Evolutionary conservation across 306 rosid genomes (phyloP), one percentile per base, ranked within the genome.

Genomic region (Cicer yamashitae): DNA sequence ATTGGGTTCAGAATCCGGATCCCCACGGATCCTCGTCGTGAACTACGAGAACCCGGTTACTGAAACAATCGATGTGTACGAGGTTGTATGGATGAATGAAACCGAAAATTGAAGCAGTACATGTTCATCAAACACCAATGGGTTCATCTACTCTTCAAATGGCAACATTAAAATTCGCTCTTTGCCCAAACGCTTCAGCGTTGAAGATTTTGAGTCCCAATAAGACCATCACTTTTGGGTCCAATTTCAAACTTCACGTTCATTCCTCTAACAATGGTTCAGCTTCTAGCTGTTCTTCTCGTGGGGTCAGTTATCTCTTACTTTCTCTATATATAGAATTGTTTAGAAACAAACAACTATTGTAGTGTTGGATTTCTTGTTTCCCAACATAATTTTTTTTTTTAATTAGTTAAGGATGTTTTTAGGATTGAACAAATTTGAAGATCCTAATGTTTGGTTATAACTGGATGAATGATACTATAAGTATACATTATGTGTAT

Each of bases 221-320:
- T 25, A 72, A 68, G 48, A 10, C 43, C 9, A 46, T 67, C 20
- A 64, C 13, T 57, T 73, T 53, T 3, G 81, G 82, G 53, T 73
- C 82, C 54, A 68, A 44, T 73, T 83, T 73, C 74, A 61, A 60
- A 71, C 8, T 83, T 54, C 80, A 48, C 50, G 88, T 85, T 18
- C 7, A 88, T 64, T 83, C 86, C 12, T 60, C 85, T 20, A 86
- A 87, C 18, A 87, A 86, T 71, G 89, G 91, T 70, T 85, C 90
- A 45, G 87, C 72, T 63, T 72, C 87, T 80, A 54, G 65, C 61
- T 73, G 81, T 46, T 50, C 84, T 81, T 86, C 89, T 0, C 78
- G 38, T 47, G 76, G 77, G 89, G 91, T 93, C 15, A 73, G 93
- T 84, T 10, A 2, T 57, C 1, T 34, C 25, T 43, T 66, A 38